Evolutionary conservation across 495 filamentous ascomycete species (phyloP).

Genomic region (Daldinia vernicosa): DNA sequence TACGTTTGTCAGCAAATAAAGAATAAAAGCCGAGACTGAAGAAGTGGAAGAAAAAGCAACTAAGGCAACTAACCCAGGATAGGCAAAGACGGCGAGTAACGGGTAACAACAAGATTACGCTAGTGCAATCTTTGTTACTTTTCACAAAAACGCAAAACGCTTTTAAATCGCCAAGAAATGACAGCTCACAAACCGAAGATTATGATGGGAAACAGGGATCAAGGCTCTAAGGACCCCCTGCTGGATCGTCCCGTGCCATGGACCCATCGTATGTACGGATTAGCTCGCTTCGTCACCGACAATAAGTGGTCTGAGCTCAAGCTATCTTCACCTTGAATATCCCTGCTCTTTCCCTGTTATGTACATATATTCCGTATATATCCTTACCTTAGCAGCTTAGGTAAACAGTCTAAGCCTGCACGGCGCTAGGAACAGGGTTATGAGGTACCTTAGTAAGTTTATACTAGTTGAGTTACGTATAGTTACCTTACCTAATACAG

Average conservation of each 20-base stretch:
- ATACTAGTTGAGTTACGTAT: background rate
- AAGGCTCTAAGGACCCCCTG: conserved; percentile 19
- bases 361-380: no score
- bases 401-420: background rate
- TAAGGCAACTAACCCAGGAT: background rate
- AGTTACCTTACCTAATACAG: conserved; percentile 14
- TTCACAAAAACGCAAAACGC: background rate
- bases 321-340: conserved; percentile 7
- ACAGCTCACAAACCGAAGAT: conserved; percentile 36
- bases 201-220: conserved; percentile 35
- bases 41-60: no score
- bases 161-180: conserved; percentile 34
- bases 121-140: background rate
- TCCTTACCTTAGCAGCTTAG: background rate
- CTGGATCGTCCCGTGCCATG: conserved; percentile 41
- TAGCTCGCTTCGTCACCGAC: conserved; percentile 6
- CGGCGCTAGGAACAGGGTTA: background rate
- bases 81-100: background rate
- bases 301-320: conserved; percentile 27
- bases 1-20: background rate
- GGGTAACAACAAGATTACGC: background rate
- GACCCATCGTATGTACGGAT: no score
- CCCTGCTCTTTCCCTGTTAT: background rate
- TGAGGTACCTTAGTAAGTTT: no score
- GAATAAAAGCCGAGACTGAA: background rate